A percentile compares a stretch with the other conserved stretches of the same genome.
These are phyloP conservation scores for Sindora glabra DNA, from an alignment of 306 rosid genomes.

Conservation along the genomic window DNA sequence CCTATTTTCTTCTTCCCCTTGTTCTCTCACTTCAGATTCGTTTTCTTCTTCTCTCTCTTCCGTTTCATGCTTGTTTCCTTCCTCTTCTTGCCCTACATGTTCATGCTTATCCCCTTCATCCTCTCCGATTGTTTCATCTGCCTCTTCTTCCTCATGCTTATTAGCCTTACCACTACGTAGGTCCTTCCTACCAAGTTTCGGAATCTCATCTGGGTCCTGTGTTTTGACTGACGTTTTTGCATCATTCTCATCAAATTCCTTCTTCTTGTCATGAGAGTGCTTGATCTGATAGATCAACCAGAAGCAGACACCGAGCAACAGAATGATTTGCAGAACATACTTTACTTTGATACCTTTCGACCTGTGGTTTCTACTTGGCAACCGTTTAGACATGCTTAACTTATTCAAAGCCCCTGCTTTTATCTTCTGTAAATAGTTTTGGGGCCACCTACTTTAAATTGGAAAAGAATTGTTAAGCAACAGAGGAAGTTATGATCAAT, in stretches of 20 bases:
- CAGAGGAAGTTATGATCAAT: background rate
- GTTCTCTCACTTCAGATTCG: conserved; percentile 30
- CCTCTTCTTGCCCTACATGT: conserved; percentile 31
- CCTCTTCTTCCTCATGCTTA: conserved; percentile 69
- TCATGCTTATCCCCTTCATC: conserved; percentile 47
- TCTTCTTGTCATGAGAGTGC: conserved; percentile 87
- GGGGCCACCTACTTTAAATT: conserved; percentile 20
- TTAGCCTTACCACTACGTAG: conserved; percentile 34
- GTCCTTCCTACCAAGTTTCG: conserved; percentile 75
- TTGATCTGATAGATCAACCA: conserved; percentile 95
- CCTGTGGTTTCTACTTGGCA: conserved; percentile 54
- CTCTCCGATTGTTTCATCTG: conserved; percentile 46
- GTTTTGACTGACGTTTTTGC: conserved; percentile 13
- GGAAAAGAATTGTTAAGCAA: conserved; percentile 13
- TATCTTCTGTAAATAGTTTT: conserved; percentile 18
- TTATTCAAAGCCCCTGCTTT: conserved; percentile 8
- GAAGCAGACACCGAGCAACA: conserved; percentile 80
- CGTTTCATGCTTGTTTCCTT: conserved; percentile 19
- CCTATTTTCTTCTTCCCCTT: conserved; percentile 37
- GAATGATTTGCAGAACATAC: conserved; percentile 65
- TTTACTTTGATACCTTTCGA: conserved; percentile 70
- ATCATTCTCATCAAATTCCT: conserved; percentile 47
- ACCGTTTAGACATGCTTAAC: conserved; percentile 61
- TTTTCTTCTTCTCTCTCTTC: conserved; percentile 25
- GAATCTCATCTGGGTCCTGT: conserved; percentile 23